Percentiles rank a stretch among this genome's conserved stretches.
These are phyloP conservation scores for Eutrema yunnanense DNA, from an alignment of 345 rosid genomes.

Conservation along the genomic window DNA sequence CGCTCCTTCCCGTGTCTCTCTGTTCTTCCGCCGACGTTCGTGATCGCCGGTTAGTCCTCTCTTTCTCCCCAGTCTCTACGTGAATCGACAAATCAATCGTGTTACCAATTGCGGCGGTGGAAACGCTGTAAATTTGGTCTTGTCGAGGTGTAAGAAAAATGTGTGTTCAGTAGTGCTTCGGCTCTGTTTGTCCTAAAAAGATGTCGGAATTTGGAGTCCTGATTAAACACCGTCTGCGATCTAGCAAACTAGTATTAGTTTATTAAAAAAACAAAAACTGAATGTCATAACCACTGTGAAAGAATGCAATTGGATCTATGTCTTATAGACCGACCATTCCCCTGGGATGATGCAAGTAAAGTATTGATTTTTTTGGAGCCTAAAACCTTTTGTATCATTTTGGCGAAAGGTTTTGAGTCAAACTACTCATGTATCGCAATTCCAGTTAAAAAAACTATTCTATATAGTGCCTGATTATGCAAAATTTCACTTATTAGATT, in stretches of 20 bases:
- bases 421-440: not conserved
- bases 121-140: not conserved
- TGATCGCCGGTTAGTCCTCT: constrained; percentile 10
- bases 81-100: not conserved
- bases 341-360: not conserved
- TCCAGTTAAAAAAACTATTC: not conserved
- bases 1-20: not conserved
- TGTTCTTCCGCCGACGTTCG: not conserved
- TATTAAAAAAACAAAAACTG: not conserved
- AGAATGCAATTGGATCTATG: not conserved
- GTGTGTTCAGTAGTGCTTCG: not conserved
- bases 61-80: not conserved
- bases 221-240: not conserved
- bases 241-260: not conserved
- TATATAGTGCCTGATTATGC: not conserved
- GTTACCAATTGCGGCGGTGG: not conserved
- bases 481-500: not conserved
- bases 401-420: not conserved
- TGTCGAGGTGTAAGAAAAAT: not conserved
- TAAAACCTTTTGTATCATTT: not conserved
- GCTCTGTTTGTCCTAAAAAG: not conserved
- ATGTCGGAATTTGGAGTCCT: not conserved
- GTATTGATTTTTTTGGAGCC: not conserved
- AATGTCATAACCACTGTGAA: not conserved
- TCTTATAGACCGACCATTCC: not conserved